Conservation (phyloP, 164 flowering plant species). For the Vitis amurensis region DNA sequence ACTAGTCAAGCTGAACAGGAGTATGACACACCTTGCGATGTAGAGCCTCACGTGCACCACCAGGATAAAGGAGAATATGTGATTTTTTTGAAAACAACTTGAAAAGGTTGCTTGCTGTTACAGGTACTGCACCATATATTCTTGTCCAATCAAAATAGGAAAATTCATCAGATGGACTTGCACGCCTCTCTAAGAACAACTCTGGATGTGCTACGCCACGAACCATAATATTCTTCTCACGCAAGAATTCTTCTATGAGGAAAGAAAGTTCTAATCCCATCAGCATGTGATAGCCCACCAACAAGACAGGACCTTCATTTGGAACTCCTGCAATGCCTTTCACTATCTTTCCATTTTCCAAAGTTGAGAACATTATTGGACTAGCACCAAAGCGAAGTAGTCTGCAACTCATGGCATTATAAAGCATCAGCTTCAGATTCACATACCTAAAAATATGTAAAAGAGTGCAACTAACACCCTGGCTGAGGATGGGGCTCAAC, state of each 20-base stretch:
- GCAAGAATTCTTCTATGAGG: conserved; percentile 61
- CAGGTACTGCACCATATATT: conserved; percentile 81
- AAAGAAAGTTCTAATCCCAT: conserved; percentile 71
- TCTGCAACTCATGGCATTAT: conserved; percentile 37
- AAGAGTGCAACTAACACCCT: neutral
- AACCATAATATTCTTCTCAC: conserved; percentile 64
- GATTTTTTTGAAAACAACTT: conserved; percentile 65
- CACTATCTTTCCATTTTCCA: conserved; percentile 81
- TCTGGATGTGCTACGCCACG: conserved; percentile 82
- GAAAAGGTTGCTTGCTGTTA: conserved; percentile 64
- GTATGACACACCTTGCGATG: conserved; percentile 66
- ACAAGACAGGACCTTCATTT: conserved; percentile 78
- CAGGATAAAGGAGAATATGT: conserved; percentile 89
- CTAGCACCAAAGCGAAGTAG: conserved; percentile 37
- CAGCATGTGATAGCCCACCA: conserved; percentile 93
- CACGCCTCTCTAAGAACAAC: conserved; percentile 32
- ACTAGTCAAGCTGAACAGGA: neutral
- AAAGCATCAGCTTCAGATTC: neutral
- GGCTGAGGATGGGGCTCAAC: neutral
- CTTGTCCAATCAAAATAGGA: conserved; percentile 42
- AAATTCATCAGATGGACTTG: conserved; percentile 31
- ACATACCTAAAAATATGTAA: neutral
- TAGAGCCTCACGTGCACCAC: conserved; percentile 97
- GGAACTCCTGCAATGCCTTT: conserved; percentile 87
- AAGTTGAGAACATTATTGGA: conserved; percentile 75